Conservation (phyloP, 192 early-diverging fungal genomes). For the Podila verticillata region DNA sequence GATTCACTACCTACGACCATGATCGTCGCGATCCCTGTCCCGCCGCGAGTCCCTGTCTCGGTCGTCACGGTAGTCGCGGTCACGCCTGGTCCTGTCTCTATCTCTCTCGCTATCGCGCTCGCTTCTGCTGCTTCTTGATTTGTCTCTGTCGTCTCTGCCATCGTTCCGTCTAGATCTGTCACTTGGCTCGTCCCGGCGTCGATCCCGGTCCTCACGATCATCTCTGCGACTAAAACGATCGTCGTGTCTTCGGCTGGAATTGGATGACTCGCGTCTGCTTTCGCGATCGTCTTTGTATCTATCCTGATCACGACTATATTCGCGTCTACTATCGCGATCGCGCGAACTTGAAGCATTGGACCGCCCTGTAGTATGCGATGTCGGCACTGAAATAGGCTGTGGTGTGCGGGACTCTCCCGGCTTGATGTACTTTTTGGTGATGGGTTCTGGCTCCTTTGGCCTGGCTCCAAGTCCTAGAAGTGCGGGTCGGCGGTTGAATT, state of each 20-base stretch:
- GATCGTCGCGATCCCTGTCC: not conserved
- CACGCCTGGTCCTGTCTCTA: not conserved
- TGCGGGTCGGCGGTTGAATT: slow-evolving; percentile 70
- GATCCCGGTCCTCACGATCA: not conserved
- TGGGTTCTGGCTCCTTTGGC: slow-evolving; percentile 58
- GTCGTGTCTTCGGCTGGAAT: slow-evolving; percentile 7
- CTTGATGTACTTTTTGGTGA: slow-evolving; percentile 55
- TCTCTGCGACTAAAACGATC: slow-evolving; percentile 8
- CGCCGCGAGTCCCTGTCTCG: slow-evolving; percentile 2
- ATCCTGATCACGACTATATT: not conserved
- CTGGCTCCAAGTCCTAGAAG: slow-evolving; percentile 88
- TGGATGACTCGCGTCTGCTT: not conserved
- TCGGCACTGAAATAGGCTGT: slow-evolving; percentile 37
- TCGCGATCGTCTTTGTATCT: slow-evolving; percentile 3
- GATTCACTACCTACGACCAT: not conserved
- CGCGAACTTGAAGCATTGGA: slow-evolving; percentile 1
- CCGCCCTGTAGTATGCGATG: slow-evolving; percentile 14
- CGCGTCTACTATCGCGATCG: not conserved
- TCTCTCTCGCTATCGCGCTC: slow-evolving; percentile 12
- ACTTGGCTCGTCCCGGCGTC: not conserved
- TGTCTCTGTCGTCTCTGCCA: slow-evolving; percentile 4
- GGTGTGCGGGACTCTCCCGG: slow-evolving; percentile 35
- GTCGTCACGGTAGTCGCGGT: not conserved
- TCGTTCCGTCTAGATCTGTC: slow-evolving; percentile 1
- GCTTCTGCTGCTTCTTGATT: not conserved